Evolutionary conservation across 345 rosid species (phyloP), one percentile per base, ranked within the genome.

Genomic region (Noccaea bulbosa): DNA sequence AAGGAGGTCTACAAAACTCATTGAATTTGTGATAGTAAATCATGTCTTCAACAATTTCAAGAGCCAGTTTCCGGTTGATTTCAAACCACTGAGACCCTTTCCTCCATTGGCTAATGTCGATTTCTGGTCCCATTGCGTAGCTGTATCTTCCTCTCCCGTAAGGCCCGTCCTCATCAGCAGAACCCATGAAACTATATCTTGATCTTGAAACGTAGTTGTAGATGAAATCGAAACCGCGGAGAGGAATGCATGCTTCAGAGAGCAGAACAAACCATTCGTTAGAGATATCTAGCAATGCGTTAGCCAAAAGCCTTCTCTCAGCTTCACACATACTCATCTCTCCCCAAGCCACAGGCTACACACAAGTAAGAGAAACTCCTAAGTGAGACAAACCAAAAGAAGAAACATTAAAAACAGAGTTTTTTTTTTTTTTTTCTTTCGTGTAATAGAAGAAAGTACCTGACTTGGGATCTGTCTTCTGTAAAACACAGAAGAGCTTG

Each of bases 41-140:
- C 24, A 52, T 48, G 72, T 93, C 98, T 76, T 74, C 72, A 4
- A 93, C 55, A 15, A 91, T 85, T 5, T 59, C 60, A 4, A 85
- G 8, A 17, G 94, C 97, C 0, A 93, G 85, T 59, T 58, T 65
- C 11, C 97, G 73, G 58, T 87, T 82, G 34, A 88, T 83, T 85
- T 90, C 93, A 68, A 93, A 90, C 97, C 96, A 93, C 62, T 93
- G 98, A 57, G 98, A 81, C 50, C 98, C 97, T 81, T 93, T 90
- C 5, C 88, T 94, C 98, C 98, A 93, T 53, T 91, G 88, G 63
- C 76, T 68, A 38, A 89, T 84, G 4, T 62, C 77, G 47, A 93
- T 88, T 75, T 81, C 91, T 0, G 97, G 96, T 67, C 80, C 80
- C 98, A 89, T 91, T 46, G 61, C 79, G 32, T 39, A 58, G 65